These are phyloP conservation scores for Oryza nivara DNA, from an alignment of 176 grass and related monocot genomes.

Conservation along the genomic window DNA sequence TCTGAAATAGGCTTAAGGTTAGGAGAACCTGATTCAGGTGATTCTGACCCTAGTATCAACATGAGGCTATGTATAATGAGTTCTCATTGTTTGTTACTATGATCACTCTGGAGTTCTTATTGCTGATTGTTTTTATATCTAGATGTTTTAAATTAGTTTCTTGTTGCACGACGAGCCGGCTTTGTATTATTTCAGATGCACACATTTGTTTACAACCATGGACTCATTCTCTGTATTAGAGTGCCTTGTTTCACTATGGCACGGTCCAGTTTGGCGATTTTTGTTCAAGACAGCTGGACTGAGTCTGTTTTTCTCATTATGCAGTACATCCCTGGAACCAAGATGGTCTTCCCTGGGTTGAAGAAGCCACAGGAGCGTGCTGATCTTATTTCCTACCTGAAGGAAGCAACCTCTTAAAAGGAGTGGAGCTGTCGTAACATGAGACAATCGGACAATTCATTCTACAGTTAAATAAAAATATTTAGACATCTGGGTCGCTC, in stretches of 20 bases:
- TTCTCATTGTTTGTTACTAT: neutral
- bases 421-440: neutral
- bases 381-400: slow-evolving; percentile 90
- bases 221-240: neutral
- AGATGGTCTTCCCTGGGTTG: slow-evolving; percentile 98
- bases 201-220: no score
- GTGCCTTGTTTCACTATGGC: neutral
- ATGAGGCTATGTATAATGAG: neutral
- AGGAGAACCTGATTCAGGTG: neutral
- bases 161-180: neutral
- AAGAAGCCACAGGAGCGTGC: slow-evolving; percentile 92
- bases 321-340: slow-evolving; percentile 99
- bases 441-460: slow-evolving; percentile 47
- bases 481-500: slow-evolving; percentile 32
- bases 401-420: slow-evolving; percentile 57
- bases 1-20: neutral
- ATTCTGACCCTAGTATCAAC: neutral
- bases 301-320: slow-evolving; percentile 3
- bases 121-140: neutral
- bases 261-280: neutral
- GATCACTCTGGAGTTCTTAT: neutral
- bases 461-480: slow-evolving; percentile 61
- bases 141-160: neutral
- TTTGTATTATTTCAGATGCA: neutral
- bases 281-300: neutral